phyloP scores from a whole-genome alignment of 1,139 yeast species.

The Saccharomyces hybrid region DNA sequence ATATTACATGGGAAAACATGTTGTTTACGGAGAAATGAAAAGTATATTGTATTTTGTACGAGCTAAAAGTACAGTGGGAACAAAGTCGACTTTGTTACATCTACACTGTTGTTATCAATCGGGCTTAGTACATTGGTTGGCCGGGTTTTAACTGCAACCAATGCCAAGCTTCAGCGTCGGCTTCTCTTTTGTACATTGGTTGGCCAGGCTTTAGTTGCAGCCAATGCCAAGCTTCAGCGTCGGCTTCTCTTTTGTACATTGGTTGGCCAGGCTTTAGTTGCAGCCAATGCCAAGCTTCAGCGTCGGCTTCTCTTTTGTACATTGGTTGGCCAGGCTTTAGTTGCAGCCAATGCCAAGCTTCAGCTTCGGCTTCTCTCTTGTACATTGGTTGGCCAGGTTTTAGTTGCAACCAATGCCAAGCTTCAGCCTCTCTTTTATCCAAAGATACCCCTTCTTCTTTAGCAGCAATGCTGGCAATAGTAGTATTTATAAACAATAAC shows the following conservation, averaged over 20 bases:
- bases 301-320: conserved; percentile 16
- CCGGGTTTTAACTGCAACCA: no score
- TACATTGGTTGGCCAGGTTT: conserved; percentile 16
- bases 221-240: no score
- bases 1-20: background rate
- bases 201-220: no score
- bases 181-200: no score
- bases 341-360: conserved; percentile 15
- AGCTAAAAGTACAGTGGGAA: background rate
- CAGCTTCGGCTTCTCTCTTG: conserved; percentile 23
- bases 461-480: conserved; percentile 13
- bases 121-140: conserved; percentile 12
- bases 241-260: no score
- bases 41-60: background rate
- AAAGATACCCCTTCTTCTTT: background rate
- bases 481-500: conserved; percentile 13
- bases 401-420: conserved; percentile 12
- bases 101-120: background rate
- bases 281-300: conserved; percentile 21
- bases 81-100: background rate
- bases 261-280: conserved; percentile 13
- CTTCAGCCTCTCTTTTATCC: conserved; percentile 10
- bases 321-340: conserved; percentile 13
- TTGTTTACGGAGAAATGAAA: background rate
- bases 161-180: no score